Conservation (phyloP, 2,329 filamentous ascomycete genomes). For the Alternaria sp. region DNA sequence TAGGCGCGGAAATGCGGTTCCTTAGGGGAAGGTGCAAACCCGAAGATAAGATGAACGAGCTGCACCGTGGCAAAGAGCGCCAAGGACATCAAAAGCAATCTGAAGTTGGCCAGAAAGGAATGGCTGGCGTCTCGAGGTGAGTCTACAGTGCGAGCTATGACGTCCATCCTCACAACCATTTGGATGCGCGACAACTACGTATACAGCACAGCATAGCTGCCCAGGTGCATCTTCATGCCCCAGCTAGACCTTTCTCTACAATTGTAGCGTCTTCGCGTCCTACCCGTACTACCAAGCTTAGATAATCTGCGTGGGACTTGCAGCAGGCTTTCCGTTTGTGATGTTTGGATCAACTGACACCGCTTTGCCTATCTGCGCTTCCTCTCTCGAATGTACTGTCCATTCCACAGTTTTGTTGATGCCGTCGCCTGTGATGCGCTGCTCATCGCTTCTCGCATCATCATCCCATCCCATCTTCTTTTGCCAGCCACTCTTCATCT, state of each 20-base stretch:
- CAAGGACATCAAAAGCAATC: too few relatives aligned
- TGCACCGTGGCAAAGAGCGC: too few relatives aligned
- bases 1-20: too few relatives aligned
- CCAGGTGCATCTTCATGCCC: background rate
- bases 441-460: constrained; percentile 34
- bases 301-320: constrained; percentile 21
- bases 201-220: too few relatives aligned
- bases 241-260: background rate
- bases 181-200: too few relatives aligned
- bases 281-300: constrained; percentile 4
- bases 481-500: constrained; percentile 33
- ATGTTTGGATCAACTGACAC: constrained; percentile 4
- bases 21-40: too few relatives aligned
- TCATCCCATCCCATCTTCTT: constrained; percentile 16
- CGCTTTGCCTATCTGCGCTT: constrained; percentile 6
- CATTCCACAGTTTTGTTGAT: constrained; percentile 38
- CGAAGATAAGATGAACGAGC: too few relatives aligned
- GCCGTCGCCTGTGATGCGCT: constrained; percentile 23
- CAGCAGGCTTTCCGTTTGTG: constrained; percentile 12
- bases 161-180: too few relatives aligned
- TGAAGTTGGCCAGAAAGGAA: too few relatives aligned
- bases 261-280: background rate
- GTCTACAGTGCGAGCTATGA: too few relatives aligned
- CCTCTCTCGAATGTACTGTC: constrained; percentile 21
- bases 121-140: too few relatives aligned